These are phyloP conservation scores for Blastobotrys apis DNA, from an alignment of 1,139 yeast genomes.

Conservation along the genomic window DNA sequence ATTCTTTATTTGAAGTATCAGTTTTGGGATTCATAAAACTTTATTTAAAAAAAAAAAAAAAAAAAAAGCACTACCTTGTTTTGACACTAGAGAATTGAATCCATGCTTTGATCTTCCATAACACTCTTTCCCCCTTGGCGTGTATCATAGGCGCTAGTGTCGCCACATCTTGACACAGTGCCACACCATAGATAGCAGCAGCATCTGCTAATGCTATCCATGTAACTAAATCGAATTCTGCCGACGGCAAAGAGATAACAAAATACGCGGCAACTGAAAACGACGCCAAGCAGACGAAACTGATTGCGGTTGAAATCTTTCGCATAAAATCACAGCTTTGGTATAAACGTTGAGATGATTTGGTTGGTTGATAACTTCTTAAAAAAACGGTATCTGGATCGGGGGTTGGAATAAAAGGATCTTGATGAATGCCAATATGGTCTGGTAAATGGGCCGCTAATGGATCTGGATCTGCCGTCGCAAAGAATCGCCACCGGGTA, in stretches of 20 bases:
- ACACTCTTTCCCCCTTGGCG: not conserved
- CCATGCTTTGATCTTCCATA: not conserved
- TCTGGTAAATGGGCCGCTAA: conserved; percentile 4
- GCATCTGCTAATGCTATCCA: conserved; percentile 26
- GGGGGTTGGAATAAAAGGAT: no score
- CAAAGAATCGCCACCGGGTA: conserved; percentile 7
- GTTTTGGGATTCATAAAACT: conserved; percentile 17
- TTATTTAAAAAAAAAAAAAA: no score
- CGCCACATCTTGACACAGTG: conserved; percentile 23
- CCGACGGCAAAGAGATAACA: conserved; percentile 18
- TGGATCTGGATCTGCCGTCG: conserved; percentile 1
- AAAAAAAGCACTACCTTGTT: no score
- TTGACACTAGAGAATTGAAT: no score
- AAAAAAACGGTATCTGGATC: conserved; percentile 13
- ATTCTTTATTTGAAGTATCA: conserved; percentile 21
- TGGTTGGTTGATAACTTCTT: conserved; percentile 19
- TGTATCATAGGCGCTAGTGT: conserved; percentile 14
- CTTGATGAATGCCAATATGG: conserved; percentile 5
- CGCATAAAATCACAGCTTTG: conserved; percentile 18
- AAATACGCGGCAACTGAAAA: conserved; percentile 18
- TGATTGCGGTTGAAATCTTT: conserved; percentile 18
- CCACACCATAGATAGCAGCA: conserved; percentile 21
- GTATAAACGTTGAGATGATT: conserved; percentile 17
- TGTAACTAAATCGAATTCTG: conserved; percentile 21
- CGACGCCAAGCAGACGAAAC: conserved; percentile 17